Base-by-base conservation (phyloP, 192 early-diverging fungal genomes). In the Diversispora epigaea region DNA sequence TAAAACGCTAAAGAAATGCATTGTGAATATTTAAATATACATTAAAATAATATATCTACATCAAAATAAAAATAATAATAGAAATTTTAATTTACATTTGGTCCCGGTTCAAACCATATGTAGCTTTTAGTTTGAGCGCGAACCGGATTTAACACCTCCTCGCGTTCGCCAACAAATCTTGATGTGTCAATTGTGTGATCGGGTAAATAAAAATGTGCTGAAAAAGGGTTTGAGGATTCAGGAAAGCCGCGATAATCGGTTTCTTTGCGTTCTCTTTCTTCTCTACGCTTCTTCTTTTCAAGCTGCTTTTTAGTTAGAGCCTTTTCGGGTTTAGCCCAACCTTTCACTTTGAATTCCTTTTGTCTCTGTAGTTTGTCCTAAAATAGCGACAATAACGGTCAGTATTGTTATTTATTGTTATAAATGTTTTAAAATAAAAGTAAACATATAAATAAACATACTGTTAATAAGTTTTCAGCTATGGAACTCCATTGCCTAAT, bases 281-380 rank as follows among this genome's bases (percentile, higher is more conserved):
- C 44, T 17, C 70, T 69, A 7, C 75, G 69, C 32, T 84, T 79
- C 11, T 25, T 55, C 21, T 76, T 52, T 6, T 21, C 54, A 9
- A 41, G 55, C 40, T 82, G 80, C 19, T 60, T 76, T 22, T 75
- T 74, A 15, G 79, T 84, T 17, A 82, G 62, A 17, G 79, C 76
- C 11, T 77, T 62, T 49, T 80, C 78, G 1, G 80, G 80, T 57
- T 77, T 79, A n/a, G 63, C 76, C 83, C 83, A 84, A 19, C 75
- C 72, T n/a, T 75, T 75, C 15, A 70, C 73, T 44, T 73, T 78
- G 21, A 52, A 44, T 6, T 19, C 50, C 0, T 43, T n/a, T 12
- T 62, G 8, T 45, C 19, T 14, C 32, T 41, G 8, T n/a, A 71
- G 68, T 21, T 62, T 43, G 11, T 66, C 67, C 4, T 9, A 50